Evolutionary conservation across 2,329 filamentous ascomycete species (phyloP), one percentile per base, ranked within the genome.

Genomic region (Talaromyces rugulosus): DNA sequence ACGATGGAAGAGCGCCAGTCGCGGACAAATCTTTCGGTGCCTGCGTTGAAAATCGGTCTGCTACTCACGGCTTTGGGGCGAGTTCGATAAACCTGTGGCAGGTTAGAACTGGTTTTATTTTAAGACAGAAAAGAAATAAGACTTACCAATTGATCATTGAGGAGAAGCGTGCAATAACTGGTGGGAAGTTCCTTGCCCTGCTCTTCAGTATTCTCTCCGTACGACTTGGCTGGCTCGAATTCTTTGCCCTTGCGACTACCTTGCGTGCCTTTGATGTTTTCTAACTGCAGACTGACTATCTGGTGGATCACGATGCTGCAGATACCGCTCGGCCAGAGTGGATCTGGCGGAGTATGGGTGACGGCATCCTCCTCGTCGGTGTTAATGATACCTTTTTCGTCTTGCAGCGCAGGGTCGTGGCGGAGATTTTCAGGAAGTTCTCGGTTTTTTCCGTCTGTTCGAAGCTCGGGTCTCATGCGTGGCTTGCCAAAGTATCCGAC

Each of bases 11-110:
- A 95, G 65, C 92, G 85, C 95, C 95, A 99, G 72, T 99, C 94
- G 27, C 94, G 89, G 33, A 98, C 81, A 69, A 98, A 98, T 12
- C 89, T 86, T 72, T 99, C 95, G 0, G 93, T 97, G 63, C 94
- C 94, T 3, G 95, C 93, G 69, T 98, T 97, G 83, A 96, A 98
- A 66, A 98, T 97, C 1, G 95, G 95, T 74, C 96, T 93, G 58
- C 91, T 96, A 40, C 90, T 96, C 7, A 96, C 90, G 4, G 93
- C 93, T 81, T 99, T 98, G 40, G 91, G 87, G 70, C 95, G 87
- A n/a, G 94, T 98, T 71, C 94, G 92, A 81, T 97, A 98, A 18
- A 92, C 82, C 78, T 83, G 67, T 53, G 5, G 14, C 6, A n/a
- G 31, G 12, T 31, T 47, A 47, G 50, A 53, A 31, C 12, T 66